These are phyloP conservation scores for Barnettozyma populi DNA, from an alignment of 805 yeast genomes.

Conservation along the genomic window DNA sequence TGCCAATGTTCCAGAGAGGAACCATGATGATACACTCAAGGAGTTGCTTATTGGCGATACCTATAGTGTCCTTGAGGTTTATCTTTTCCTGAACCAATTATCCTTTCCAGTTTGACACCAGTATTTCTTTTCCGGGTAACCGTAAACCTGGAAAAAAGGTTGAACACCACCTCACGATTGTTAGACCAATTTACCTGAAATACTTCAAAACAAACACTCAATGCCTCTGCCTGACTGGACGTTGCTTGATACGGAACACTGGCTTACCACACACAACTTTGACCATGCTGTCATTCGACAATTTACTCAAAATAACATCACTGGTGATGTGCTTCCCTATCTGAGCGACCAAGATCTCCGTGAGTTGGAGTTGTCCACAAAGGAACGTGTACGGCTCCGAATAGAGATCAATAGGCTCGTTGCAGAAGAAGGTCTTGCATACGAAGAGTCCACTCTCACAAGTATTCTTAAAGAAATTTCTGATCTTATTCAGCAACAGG, in stretches of 20 bases:
- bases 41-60: too few relatives aligned
- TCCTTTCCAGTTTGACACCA: too few relatives aligned
- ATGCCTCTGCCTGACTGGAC: constrained; percentile 19
- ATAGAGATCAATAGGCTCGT: constrained; percentile 52
- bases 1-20: too few relatives aligned
- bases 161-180: too few relatives aligned
- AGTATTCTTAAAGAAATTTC: constrained; percentile 13
- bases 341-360: constrained; percentile 63
- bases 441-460: constrained; percentile 10
- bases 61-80: too few relatives aligned
- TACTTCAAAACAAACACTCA: neutral
- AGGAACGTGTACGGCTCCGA: constrained; percentile 55
- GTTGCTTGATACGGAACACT: constrained; percentile 20
- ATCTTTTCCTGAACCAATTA: too few relatives aligned
- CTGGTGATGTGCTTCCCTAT: constrained; percentile 68
- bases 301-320: constrained; percentile 56
- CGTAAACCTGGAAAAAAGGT: neutral
- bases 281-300: constrained; percentile 12
- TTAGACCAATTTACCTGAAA: neutral
- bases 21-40: too few relatives aligned
- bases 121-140: too few relatives aligned
- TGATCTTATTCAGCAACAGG: constrained; percentile 11
- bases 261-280: constrained; percentile 19
- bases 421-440: constrained; percentile 7
- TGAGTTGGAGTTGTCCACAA: constrained; percentile 62